These are phyloP conservation scores for Xerocomellus intermedius DNA, from an alignment of 768 basidiomycete species.

Conservation along the genomic window DNA sequence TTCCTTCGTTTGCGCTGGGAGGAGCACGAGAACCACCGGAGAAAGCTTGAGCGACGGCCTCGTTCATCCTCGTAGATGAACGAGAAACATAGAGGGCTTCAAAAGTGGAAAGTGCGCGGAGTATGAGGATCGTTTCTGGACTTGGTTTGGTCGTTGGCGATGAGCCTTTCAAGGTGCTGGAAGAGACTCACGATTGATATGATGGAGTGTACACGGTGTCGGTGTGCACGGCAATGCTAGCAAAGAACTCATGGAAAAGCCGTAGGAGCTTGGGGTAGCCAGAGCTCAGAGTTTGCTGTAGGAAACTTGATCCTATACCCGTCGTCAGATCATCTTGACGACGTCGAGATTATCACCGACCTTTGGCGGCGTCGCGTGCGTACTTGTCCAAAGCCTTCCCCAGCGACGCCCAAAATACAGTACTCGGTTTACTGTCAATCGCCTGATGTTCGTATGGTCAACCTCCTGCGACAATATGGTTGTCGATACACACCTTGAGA, in stretches of 20 bases:
- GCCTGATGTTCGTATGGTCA: constrained; percentile 43
- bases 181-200: constrained; percentile 68
- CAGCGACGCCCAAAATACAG: constrained; percentile 86
- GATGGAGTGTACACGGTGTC: constrained; percentile 86
- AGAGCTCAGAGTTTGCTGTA: constrained; percentile 84
- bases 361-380: constrained; percentile 74
- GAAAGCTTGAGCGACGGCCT: constrained; percentile 74
- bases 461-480: background rate
- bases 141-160: constrained; percentile 38
- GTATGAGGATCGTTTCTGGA: constrained; percentile 86
- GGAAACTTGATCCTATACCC: constrained; percentile 72
- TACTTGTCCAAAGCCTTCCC: constrained; percentile 80
- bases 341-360: constrained; percentile 38
- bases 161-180: background rate
- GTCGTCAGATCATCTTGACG: constrained; percentile 2
- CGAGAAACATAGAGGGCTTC: constrained; percentile 88
- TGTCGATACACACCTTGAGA: constrained; percentile 66
- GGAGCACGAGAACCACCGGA: constrained; percentile 65
- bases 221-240: constrained; percentile 91
- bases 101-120: constrained; percentile 80
- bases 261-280: constrained; percentile 87
- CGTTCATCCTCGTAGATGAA: constrained; percentile 80
- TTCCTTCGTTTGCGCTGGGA: constrained; percentile 74
- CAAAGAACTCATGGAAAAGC: constrained; percentile 96
- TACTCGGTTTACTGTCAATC: constrained; percentile 88